Evolutionary conservation across 1,139 yeast species (phyloP).

Genomic region (Yamadazyma atlantica): DNA sequence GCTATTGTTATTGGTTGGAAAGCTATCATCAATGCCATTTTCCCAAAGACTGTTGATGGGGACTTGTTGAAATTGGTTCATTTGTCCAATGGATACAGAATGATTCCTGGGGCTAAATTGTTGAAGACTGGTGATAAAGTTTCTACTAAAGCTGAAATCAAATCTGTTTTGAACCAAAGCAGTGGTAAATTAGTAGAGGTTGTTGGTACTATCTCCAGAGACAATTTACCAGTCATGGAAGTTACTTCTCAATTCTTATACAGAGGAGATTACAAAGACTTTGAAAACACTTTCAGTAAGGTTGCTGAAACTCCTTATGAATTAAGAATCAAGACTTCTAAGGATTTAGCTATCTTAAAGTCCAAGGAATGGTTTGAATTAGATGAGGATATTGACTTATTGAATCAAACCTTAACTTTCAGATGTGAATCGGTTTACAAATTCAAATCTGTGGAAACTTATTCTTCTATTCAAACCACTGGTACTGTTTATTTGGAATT

Average conservation of each 20-base stretch:
- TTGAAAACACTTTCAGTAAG: constrained; percentile 89
- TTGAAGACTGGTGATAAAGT: constrained; percentile 87
- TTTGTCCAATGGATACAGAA: constrained; percentile 89
- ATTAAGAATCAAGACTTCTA: constrained; percentile 66
- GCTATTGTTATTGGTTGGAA: constrained; percentile 99
- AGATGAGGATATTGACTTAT: constrained; percentile 66
- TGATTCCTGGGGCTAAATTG: constrained; percentile 91
- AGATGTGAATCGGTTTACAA: constrained; percentile 84
- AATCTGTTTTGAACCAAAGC: constrained; percentile 85
- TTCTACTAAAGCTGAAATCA: constrained; percentile 77
- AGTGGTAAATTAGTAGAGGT: constrained; percentile 97
- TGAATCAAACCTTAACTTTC: constrained; percentile 81
- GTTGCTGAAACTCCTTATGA: constrained; percentile 85
- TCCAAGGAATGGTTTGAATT: constrained; percentile 98
- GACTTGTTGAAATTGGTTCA: constrained; percentile 93
- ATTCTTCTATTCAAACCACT: constrained; percentile 74
- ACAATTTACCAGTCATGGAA: constrained; percentile 81
- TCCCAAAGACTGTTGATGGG: constrained; percentile 96
- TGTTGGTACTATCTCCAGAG: constrained; percentile 82
- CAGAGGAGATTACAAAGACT: constrained; percentile 89
- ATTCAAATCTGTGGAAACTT: constrained; percentile 74
- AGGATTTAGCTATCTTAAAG: constrained; percentile 89
- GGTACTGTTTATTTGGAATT: constrained; percentile 88
- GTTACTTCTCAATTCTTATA: constrained; percentile 94
- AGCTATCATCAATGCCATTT: constrained; percentile 94